Conservation (phyloP, 164 flowering plant species). For the Warburgia ugandensis region DNA sequence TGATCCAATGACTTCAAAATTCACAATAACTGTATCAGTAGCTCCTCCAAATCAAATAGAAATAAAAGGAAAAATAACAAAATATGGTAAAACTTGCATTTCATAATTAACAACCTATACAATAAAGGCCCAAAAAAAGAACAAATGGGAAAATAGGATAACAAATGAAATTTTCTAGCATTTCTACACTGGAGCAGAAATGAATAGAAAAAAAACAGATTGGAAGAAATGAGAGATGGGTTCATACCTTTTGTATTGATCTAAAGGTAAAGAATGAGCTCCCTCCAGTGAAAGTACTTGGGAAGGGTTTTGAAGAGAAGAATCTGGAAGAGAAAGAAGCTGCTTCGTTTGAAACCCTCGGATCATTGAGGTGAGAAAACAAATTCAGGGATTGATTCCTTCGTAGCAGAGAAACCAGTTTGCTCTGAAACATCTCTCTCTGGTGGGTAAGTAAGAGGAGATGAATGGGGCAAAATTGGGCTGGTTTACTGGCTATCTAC, state of each 20-base stretch:
- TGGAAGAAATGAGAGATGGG: not conserved
- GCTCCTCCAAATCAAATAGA: too few relatives aligned
- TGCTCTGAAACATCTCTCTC: slow-evolving; percentile 6
- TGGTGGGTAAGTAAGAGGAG: too few relatives aligned
- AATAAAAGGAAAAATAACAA: not conserved
- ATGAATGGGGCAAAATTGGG: too few relatives aligned
- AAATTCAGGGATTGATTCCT: slow-evolving; percentile 4
- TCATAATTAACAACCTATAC: too few relatives aligned
- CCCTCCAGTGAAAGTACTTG: not conserved
- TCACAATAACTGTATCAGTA: too few relatives aligned
- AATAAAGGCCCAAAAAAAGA: not conserved
- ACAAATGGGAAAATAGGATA: not conserved
- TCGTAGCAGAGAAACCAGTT: slow-evolving; percentile 1
- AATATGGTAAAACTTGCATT: not conserved
- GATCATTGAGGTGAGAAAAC: slow-evolving; percentile 3
- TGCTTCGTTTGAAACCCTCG: slow-evolving; percentile 1
- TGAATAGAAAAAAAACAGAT: not conserved
- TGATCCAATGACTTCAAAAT: too few relatives aligned
- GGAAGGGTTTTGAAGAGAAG: not conserved
- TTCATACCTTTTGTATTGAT: slow-evolving; percentile 7
- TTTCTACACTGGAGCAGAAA: not conserved
- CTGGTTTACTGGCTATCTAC: too few relatives aligned
- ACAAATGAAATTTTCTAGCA: too few relatives aligned
- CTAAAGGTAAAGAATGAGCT: slow-evolving; percentile 1
- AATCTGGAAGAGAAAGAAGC: not conserved